phyloP scores from a whole-genome alignment of 768 basidiomycete species.

The Nidularia pulvinata region DNA sequence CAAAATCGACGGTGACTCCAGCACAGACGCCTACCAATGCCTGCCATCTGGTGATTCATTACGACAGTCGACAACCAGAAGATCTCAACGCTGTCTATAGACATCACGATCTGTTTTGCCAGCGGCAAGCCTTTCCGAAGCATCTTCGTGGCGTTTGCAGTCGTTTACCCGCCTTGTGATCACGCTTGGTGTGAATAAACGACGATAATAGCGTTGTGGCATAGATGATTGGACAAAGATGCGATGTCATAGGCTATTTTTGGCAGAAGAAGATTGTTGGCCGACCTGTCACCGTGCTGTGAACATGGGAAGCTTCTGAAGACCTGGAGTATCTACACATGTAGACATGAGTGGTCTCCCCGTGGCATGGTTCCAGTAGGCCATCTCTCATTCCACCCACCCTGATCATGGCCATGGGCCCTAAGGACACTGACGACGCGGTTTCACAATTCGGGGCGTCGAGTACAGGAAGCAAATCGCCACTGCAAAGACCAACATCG shows the following conservation, averaged over 20 bases:
- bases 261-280: neutral
- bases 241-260: neutral
- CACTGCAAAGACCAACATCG: neutral
- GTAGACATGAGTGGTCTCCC: neutral
- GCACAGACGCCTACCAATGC: no score
- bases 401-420: slow-evolving; percentile 6
- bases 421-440: slow-evolving; percentile 5
- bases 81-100: no score
- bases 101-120: no score
- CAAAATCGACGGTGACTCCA: no score
- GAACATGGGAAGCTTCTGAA: neutral
- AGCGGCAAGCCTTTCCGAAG: neutral
- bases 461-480: slow-evolving; percentile 13
- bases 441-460: slow-evolving; percentile 10
- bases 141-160: neutral
- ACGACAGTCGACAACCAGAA: no score
- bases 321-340: neutral
- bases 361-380: neutral
- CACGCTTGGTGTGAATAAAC: neutral
- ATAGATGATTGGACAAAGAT: neutral
- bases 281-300: neutral
- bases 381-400: neutral
- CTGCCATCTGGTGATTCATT: no score
- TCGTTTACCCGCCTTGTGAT: neutral
- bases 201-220: neutral